Evolutionary conservation across 208 protist species (phyloP), one percentile per base, ranked within the genome.

Genomic region (Lotmaria passim): DNA sequence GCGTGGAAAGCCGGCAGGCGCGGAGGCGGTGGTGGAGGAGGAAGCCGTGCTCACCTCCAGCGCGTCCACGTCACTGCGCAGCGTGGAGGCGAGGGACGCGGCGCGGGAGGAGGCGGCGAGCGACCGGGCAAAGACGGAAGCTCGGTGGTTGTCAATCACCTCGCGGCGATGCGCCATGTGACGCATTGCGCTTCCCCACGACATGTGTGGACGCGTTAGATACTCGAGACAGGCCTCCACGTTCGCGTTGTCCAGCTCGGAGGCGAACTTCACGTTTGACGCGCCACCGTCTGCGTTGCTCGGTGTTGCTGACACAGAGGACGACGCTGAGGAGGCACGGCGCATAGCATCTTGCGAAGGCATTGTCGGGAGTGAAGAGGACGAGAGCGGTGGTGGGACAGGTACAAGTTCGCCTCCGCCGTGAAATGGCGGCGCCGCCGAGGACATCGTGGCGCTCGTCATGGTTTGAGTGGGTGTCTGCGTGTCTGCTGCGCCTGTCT

Each of bases 181-280:
- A 3, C 69, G 72, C 10, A 68, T 67, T 19, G 87, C 92, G 72
- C 92, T 94, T 14, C 78, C 78, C 90, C 92, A 96, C n/a, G 86
- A 93, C n/a, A 64, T 80, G 77, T 96, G 92, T 6, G 92, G 92
- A 0, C 82, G 81, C 7, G 88, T 94, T 59, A 96, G 63, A 75
- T 96, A 96, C 67, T 96, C 89, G 21, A 96, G 63, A 63, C 87
- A 91, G 12, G 83, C 82, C 70, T 95, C 85, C 26, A 95, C 78
- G 8, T 90, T 79, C 7, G 67, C 73, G 28, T 94, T 82, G 65
- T 95, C 85, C 24, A 94, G 78, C 31, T 86, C 62, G 11, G 91
- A 94, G 0, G 81, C 52, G 26, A 84, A 78, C 46, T 60, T 72
- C 34, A 84, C 80, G 14, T 53, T 64, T 23, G 39, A n/a, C n/a